phyloP scores from a whole-genome alignment of 768 basidiomycete species.

The Rhizopogon vesiculosus region DNA sequence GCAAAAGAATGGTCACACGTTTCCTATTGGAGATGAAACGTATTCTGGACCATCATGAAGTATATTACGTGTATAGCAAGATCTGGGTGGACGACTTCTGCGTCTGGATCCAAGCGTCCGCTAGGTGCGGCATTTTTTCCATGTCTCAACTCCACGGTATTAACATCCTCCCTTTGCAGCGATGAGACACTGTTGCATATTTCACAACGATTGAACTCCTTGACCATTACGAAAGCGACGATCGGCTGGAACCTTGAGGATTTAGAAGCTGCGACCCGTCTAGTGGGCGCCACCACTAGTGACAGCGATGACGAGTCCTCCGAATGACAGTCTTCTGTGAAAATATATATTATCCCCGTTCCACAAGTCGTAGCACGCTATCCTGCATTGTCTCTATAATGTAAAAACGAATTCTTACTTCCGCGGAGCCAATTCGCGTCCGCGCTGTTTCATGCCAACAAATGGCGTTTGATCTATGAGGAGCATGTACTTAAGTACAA shows the following conservation, averaged over 20 bases:
- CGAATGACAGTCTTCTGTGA: constrained; percentile 24
- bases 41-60: constrained; percentile 76
- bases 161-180: constrained; percentile 31
- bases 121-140: constrained; percentile 46
- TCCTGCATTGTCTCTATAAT: too few species aligned
- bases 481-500: too few species aligned
- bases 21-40: constrained; percentile 68
- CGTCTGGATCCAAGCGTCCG: constrained; percentile 68
- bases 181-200: constrained; percentile 51
- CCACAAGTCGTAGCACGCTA: background rate
- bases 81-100: constrained; percentile 86
- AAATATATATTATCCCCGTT: background rate
- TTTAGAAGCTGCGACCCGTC: constrained; percentile 53
- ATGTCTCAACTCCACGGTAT: background rate
- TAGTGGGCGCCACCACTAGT: constrained; percentile 30
- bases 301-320: constrained; percentile 72
- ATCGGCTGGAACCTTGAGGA: constrained; percentile 71
- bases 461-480: too few species aligned
- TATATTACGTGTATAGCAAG: constrained; percentile 86
- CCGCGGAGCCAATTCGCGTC: too few species aligned
- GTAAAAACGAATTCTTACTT: too few species aligned
- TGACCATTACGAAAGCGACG: constrained; percentile 44
- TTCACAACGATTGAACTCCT: constrained; percentile 33
- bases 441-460: too few species aligned
- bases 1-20: constrained; percentile 58